A percentile compares a stretch with the other conserved stretches of the same genome.
phyloP scores from a whole-genome alignment of 2,329 filamentous ascomycete genomes.

The Colletotrichum navitas region DNA sequence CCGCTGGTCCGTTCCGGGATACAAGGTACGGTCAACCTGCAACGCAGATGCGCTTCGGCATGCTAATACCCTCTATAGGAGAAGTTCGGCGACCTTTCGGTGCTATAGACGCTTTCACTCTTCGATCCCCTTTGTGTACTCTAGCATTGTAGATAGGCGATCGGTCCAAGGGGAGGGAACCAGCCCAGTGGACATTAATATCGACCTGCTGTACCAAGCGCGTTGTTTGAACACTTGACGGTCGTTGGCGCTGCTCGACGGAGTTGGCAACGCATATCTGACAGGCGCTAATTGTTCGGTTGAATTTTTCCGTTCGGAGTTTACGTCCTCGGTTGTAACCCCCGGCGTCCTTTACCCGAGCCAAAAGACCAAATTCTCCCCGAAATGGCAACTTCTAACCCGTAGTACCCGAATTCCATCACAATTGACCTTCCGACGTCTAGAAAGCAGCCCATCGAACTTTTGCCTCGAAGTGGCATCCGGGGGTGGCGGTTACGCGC shows the following conservation, averaged over 20 bases:
- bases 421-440: no score
- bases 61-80: constrained; percentile 76
- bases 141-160: constrained; percentile 78
- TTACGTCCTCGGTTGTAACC: constrained; percentile 29
- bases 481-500: not conserved
- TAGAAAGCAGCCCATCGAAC: not conserved
- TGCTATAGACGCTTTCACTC: constrained; percentile 77
- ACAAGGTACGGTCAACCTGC: constrained; percentile 80
- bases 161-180: constrained; percentile 44
- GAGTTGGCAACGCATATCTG: constrained; percentile 1
- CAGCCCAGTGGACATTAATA: constrained; percentile 41
- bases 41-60: not conserved
- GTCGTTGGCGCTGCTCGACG: not conserved
- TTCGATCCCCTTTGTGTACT: constrained; percentile 70
- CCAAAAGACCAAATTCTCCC: not conserved
- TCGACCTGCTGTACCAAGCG: constrained; percentile 39
- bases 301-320: constrained; percentile 36
- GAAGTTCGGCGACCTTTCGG: constrained; percentile 97
- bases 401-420: not conserved
- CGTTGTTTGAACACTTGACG: not conserved
- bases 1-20: constrained; percentile 97
- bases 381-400: not conserved
- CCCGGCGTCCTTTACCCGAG: not conserved
- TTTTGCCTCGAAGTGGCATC: no score
- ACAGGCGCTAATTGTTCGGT: constrained; percentile 1